phyloP scores from a whole-genome alignment of 108 stramenopile species.

The Bacterosira constricta region DNA sequence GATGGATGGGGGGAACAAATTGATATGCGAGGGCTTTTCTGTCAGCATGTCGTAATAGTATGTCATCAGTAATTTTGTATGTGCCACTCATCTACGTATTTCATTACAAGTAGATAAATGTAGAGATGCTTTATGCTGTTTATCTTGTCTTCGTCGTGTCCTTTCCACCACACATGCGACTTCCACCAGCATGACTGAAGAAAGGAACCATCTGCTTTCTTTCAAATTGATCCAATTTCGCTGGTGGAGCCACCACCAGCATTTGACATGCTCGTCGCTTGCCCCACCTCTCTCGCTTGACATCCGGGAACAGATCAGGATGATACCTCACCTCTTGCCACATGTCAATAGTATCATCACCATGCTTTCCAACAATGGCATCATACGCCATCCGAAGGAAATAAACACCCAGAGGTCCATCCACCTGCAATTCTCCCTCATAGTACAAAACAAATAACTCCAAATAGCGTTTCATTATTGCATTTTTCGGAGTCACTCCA shows the following conservation, averaged over 20 bases:
- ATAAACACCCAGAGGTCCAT: conserved; percentile 73
- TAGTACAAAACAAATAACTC: conserved; percentile 74
- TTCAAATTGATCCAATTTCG: not conserved
- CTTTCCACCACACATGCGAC: conserved; percentile 73
- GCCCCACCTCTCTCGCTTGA: conserved; percentile 65
- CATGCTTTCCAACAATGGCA: conserved; percentile 34
- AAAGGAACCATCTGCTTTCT: conserved; percentile 53
- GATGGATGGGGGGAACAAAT: too few species aligned
- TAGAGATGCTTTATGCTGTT: not conserved
- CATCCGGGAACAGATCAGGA: conserved; percentile 36
- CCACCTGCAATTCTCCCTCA: conserved; percentile 45
- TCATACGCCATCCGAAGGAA: conserved; percentile 76
- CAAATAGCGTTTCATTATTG: conserved; percentile 66
- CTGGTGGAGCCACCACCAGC: conserved; percentile 57
- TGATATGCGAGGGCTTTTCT: too few species aligned
- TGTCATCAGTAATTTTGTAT: not conserved
- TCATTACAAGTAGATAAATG: too few species aligned
- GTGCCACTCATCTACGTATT: not conserved
- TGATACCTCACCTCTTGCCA: conserved; percentile 76
- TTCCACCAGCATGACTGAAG: conserved; percentile 75
- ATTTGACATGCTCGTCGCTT: conserved; percentile 76
- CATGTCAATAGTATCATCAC: conserved; percentile 38
- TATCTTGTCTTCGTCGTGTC: conserved; percentile 20
- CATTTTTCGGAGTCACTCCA: conserved; percentile 53
- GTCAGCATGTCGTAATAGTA: not conserved